A percentile compares a stretch with the other conserved stretches of the same genome.
phyloP scores from a whole-genome alignment of 2,329 filamentous ascomycete genomes.

The Laburnicola sp. region DNA sequence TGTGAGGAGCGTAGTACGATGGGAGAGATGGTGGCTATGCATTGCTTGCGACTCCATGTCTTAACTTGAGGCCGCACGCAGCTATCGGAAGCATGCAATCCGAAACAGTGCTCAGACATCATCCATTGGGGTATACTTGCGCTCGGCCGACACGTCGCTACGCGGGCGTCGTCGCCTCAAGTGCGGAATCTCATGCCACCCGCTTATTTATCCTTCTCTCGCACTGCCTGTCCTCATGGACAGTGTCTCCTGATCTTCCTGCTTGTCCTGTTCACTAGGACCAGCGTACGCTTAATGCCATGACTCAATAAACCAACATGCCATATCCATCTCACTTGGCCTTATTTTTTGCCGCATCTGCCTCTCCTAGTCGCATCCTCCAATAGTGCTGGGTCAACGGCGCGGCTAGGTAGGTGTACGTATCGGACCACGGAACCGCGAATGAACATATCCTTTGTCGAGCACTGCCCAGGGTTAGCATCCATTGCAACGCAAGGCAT shows the following conservation, averaged over 20 bases:
- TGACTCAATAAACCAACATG: not conserved
- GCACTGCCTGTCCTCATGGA: not conserved
- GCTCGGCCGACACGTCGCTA: not conserved
- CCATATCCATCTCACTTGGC: conserved; percentile 34
- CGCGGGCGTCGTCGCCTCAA: not conserved
- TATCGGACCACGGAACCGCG: conserved; percentile 91
- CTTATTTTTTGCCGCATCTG: conserved; percentile 43
- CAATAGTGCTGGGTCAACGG: conserved; percentile 81
- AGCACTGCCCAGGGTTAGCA: conserved; percentile 54
- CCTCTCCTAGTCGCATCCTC: conserved; percentile 73
- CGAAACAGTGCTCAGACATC: not conserved
- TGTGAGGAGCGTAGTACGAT: not conserved
- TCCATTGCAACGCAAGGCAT: not conserved
- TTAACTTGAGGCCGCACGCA: conserved; percentile 1
- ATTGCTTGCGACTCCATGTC: not conserved
- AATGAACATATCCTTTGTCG: conserved; percentile 96
- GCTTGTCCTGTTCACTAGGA: not conserved
- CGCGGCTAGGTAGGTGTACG: conserved; percentile 79
- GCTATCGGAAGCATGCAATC: not conserved
- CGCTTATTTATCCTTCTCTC: not conserved
- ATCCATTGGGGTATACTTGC: conserved; percentile 4
- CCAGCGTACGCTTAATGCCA: not conserved
- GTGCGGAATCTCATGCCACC: not conserved
- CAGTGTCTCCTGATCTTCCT: not conserved
- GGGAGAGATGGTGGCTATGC: not conserved